Evolutionary conservation across 2,329 filamentous ascomycete genomes (phyloP).

Genomic region (Epicoccum sorghinum): DNA sequence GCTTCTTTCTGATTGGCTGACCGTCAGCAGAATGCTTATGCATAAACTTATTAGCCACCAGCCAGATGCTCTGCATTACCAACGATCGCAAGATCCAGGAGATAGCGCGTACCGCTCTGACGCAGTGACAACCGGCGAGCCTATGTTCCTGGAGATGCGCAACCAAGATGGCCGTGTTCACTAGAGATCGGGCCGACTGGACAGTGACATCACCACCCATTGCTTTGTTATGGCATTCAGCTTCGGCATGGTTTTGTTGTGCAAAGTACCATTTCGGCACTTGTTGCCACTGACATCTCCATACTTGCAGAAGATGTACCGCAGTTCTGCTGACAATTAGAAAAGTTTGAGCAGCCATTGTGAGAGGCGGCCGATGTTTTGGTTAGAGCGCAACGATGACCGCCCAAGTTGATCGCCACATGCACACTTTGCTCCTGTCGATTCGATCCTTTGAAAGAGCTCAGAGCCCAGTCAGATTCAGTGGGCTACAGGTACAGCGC

Average conservation of each 20-base stretch:
- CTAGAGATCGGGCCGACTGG: background rate
- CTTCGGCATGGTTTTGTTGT: background rate
- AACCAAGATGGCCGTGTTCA: background rate
- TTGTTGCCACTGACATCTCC: no score
- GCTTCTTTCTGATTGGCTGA: constrained; percentile 17
- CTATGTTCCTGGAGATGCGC: background rate
- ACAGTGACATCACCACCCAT: constrained; percentile 10
- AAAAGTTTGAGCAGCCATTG: no score
- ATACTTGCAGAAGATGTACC: no score
- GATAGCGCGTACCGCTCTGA: constrained; percentile 16
- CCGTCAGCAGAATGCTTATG: background rate
- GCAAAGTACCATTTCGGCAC: no score
- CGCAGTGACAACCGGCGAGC: constrained; percentile 10
- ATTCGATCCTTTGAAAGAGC: no score
- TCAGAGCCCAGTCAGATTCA: no score
- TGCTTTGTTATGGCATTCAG: background rate
- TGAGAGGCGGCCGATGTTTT: no score
- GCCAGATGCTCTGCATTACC: constrained; percentile 23
- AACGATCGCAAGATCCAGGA: constrained; percentile 10
- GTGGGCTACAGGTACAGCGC: no score
- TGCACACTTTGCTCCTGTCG: no score
- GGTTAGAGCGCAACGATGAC: no score
- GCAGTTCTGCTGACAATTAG: no score
- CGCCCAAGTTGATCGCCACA: no score
- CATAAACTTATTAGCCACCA: background rate